These are phyloP conservation scores for Hypoxylon sp. DNA, from an alignment of 2,329 filamentous ascomycete genomes.

Conservation along the genomic window DNA sequence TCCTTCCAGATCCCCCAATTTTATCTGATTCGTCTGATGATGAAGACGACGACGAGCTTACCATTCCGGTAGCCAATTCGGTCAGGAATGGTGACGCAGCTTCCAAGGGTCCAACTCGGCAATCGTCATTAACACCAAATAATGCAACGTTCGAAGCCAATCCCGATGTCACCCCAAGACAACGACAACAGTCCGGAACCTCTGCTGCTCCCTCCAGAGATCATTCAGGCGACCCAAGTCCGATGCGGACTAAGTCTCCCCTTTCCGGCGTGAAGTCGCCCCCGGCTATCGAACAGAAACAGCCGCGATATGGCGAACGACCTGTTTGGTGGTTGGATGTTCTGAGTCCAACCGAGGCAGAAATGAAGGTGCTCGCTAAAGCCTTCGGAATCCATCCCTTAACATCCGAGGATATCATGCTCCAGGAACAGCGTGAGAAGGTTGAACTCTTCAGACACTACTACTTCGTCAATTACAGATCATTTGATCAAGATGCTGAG, in stretches of 20 bases:
- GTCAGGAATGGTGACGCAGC: slow-evolving; percentile 56
- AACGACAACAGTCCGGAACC: slow-evolving; percentile 32
- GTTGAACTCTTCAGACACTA: slow-evolving; percentile 98
- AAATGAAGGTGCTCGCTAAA: slow-evolving; percentile 95
- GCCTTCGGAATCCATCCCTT: slow-evolving; percentile 96
- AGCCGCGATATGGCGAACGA: slow-evolving; percentile 77
- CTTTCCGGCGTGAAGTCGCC: slow-evolving; percentile 46
- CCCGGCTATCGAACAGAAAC: slow-evolving; percentile 51
- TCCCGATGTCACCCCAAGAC: slow-evolving; percentile 36
- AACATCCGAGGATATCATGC: slow-evolving; percentile 95
- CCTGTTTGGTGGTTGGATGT: slow-evolving; percentile 98
- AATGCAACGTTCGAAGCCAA: slow-evolving; percentile 41
- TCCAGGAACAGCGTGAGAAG: slow-evolving; percentile 97
- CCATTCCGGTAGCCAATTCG: slow-evolving; percentile 48
- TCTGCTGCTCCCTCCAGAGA: slow-evolving; percentile 44
- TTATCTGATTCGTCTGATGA: slow-evolving; percentile 81
- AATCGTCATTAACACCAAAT: slow-evolving; percentile 59
- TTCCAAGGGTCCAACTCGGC: slow-evolving; percentile 62
- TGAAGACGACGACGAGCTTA: slow-evolving; percentile 70
- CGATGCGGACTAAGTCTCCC: slow-evolving; percentile 46
- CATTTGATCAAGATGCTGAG: slow-evolving; percentile 93
- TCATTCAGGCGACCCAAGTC: slow-evolving; percentile 46
- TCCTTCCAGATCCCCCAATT: slow-evolving; percentile 86
- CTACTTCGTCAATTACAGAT: slow-evolving; percentile 98
- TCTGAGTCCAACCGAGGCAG: slow-evolving; percentile 88